A percentile compares a stretch with the other conserved stretches of the same genome.
These are phyloP conservation scores for Rugonectria rugulosa DNA, from an alignment of 2,329 filamentous ascomycete genomes.

Conservation along the genomic window DNA sequence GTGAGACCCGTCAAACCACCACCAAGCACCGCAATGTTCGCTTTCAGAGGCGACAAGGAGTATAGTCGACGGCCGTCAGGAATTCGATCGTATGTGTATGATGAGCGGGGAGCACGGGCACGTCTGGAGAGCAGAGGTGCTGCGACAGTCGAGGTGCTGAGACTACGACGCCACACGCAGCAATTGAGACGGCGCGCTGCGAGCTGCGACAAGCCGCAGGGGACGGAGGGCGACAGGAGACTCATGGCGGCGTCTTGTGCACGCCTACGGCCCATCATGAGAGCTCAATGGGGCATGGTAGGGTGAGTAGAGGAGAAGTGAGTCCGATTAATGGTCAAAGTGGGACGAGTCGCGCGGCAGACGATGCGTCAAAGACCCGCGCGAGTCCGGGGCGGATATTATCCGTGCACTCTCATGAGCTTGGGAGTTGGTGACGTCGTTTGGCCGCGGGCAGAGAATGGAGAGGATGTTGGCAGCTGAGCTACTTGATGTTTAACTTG, in stretches of 20 bases:
- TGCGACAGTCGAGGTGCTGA: slow-evolving; percentile 15
- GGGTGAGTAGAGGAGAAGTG: not conserved
- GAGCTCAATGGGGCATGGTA: slow-evolving; percentile 42
- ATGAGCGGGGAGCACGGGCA: slow-evolving; percentile 16
- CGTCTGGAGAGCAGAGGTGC: not conserved
- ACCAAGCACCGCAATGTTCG: slow-evolving; percentile 72
- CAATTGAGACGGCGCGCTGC: slow-evolving; percentile 27
- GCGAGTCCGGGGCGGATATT: slow-evolving; percentile 10
- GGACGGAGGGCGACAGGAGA: slow-evolving; percentile 36
- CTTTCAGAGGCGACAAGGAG: slow-evolving; percentile 31
- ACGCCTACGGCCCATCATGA: slow-evolving; percentile 39
- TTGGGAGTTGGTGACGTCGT: not conserved
- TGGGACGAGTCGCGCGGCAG: slow-evolving; percentile 10
- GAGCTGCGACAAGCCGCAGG: slow-evolving; percentile 15
- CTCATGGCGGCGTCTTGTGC: slow-evolving; percentile 38
- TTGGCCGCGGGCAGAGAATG: not conserved
- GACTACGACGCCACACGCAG: slow-evolving; percentile 17
- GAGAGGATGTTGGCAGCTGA: not conserved
- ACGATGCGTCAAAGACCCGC: not conserved
- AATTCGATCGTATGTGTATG: slow-evolving; percentile 3
- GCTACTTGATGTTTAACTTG: no score
- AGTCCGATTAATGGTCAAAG: not conserved
- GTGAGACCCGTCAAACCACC: slow-evolving; percentile 85
- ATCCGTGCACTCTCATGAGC: slow-evolving; percentile 2
- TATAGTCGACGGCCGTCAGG: slow-evolving; percentile 22